Conservation (phyloP, 305 asterid genomes). For the Fraxinus greggii region DNA sequence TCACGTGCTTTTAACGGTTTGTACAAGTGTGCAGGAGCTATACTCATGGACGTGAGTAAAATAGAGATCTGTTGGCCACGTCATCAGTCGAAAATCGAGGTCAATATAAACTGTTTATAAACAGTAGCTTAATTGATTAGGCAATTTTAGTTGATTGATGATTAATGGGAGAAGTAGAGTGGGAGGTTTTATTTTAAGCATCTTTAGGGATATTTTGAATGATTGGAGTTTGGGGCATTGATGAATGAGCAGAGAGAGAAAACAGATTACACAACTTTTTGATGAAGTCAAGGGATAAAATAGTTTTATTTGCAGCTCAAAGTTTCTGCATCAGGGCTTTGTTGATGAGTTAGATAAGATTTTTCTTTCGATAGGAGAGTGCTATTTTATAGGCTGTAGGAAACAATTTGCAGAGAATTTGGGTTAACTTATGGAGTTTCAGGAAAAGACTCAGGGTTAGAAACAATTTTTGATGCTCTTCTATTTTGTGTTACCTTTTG, state of each 20-base stretch:
- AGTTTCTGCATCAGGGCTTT: background rate
- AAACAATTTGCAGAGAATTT: background rate
- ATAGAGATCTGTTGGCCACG: too few relatives aligned
- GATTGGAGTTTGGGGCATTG: background rate
- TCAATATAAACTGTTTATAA: background rate
- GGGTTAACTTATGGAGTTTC: background rate
- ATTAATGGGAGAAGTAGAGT: background rate
- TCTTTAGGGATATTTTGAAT: slow-evolving; percentile 5
- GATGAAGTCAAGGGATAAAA: too few relatives aligned
- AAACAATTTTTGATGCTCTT: background rate
- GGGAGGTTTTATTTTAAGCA: background rate
- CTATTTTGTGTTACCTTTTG: background rate
- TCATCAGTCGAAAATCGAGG: too few relatives aligned
- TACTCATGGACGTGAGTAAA: too few relatives aligned
- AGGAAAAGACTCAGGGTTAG: background rate
- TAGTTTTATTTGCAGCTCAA: background rate
- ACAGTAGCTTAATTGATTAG: background rate
- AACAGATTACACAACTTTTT: too few relatives aligned
- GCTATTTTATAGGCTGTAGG: background rate
- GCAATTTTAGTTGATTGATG: slow-evolving; percentile 6
- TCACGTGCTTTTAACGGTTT: too few relatives aligned
- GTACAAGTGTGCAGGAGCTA: too few relatives aligned
- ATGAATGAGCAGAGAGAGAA: too few relatives aligned
- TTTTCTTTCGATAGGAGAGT: background rate
- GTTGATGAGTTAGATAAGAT: background rate